These are phyloP conservation scores for Cajanus cajan DNA, from an alignment of 306 rosid species.

Conservation along the genomic window DNA sequence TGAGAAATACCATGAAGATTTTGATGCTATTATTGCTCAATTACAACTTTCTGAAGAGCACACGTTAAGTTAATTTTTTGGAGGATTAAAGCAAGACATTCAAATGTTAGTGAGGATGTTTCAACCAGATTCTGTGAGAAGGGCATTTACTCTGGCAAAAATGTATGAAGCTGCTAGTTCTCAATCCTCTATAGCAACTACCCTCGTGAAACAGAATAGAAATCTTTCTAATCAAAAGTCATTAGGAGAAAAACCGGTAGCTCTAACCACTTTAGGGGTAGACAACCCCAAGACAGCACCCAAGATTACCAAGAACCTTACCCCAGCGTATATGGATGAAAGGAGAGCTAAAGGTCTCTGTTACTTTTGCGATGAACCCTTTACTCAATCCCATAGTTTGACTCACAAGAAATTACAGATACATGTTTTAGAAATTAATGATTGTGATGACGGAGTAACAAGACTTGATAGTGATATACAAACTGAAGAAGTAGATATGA, in stretches of 20 bases:
- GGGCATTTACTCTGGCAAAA: background rate
- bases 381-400: background rate
- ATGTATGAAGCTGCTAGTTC: background rate
- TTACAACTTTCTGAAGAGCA: background rate
- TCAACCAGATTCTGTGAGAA: too few species aligned
- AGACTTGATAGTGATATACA: too few species aligned
- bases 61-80: background rate
- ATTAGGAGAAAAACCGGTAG: too few species aligned
- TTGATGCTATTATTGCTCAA: background rate
- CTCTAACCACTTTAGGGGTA: too few species aligned
- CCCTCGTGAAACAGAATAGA: too few species aligned
- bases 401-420: background rate
- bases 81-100: background rate
- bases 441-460: too few species aligned
- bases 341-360: background rate
- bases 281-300: too few species aligned
- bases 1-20: background rate
- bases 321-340: background rate
- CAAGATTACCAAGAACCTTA: background rate
- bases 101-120: background rate
- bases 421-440: background rate
- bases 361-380: background rate
- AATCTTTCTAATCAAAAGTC: too few species aligned
- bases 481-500: too few species aligned
- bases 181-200: too few species aligned